Base-by-base conservation (phyloP, 2,329 filamentous ascomycete genomes). In the Fusarium tjaetaba region DNA sequence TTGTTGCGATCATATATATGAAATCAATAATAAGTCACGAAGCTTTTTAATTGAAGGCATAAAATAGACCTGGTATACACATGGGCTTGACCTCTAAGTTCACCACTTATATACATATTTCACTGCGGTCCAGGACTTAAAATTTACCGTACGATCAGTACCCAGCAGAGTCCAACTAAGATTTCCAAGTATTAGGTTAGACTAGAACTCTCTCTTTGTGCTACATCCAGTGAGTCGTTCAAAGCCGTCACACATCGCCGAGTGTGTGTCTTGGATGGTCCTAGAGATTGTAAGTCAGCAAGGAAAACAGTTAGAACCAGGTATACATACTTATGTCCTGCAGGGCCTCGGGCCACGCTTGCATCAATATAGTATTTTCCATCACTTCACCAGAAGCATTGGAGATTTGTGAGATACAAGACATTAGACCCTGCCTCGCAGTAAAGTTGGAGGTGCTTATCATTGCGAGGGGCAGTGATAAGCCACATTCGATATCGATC, bases 401-500 rank as follows among this genome's bases (percentile, higher is more conserved):
- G 61, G 1, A 13, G 6, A 32, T 64, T 60, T 11, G 24, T 10
- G 8, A 34, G 18, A 28, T 46, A 60, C 3, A 16, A 5, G 5
- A 13, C 61, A 5, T 8, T 1, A 4, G 38, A 24, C 0, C 13
- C 36, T 38, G 43, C 61, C 30, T 43, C 56, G 14, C 61, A 64
- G 30, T 30, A 65, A 3, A 65, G 39, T 5, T 65, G 3, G 11
- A 61, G 61, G 49, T 65, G 56, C 5, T 3, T 26, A 14, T 61
- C 56, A 7, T 65, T 24, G 38, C 61, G 56, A 45, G 56, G 61
- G 4, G 24, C 30, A 14, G 61, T 65, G 22, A 65, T 43, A 3
- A 65, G 61, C 61, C 61, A 65, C 4, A 43, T 41, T 28, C 61
- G 56, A 11, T 65, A 65, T 20, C 61, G 42, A 1, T 65, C 61